Evolutionary conservation across 257 asterid species (phyloP).

Genomic region (Phtheirospermum japonicum): DNA sequence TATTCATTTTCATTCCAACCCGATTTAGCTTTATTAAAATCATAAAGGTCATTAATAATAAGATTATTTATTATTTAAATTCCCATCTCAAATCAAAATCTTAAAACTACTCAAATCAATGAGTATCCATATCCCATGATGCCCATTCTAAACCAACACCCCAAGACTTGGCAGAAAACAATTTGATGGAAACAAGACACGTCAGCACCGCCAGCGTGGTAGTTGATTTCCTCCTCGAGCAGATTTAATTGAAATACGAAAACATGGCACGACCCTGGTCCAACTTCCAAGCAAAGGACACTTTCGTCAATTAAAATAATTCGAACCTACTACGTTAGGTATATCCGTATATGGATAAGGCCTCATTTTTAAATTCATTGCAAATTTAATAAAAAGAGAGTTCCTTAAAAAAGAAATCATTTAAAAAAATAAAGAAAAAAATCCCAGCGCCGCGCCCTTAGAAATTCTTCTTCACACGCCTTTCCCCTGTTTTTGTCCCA

Average conservation of each 20-base stretch:
- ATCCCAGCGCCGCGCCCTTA: conserved; percentile 51
- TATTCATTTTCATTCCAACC: no score
- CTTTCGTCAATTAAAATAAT: conserved; percentile 30
- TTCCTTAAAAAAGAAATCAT: not conserved
- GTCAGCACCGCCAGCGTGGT: conserved; percentile 14
- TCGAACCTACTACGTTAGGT: conserved; percentile 36
- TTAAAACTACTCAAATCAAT: no score
- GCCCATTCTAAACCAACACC: no score
- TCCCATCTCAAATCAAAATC: not conserved
- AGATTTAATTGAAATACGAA: conserved; percentile 34
- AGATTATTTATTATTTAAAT: no score
- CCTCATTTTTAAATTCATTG: conserved; percentile 11
- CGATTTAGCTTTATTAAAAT: no score
- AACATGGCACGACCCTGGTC: conserved; percentile 25
- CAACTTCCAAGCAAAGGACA: conserved; percentile 38
- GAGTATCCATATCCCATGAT: no score
- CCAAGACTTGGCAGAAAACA: conserved; percentile 11
- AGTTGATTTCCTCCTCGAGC: conserved; percentile 27
- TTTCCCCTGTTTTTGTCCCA: conserved; percentile 38
- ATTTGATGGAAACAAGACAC: not conserved
- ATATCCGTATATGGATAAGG: conserved; percentile 69
- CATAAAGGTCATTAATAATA: no score
- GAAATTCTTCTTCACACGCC: conserved; percentile 56
- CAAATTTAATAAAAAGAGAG: not conserved
- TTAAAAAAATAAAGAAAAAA: not conserved